Conservation (phyloP, 768 basidiomycete genomes). For the Leucocoprinus sp. region DNA sequence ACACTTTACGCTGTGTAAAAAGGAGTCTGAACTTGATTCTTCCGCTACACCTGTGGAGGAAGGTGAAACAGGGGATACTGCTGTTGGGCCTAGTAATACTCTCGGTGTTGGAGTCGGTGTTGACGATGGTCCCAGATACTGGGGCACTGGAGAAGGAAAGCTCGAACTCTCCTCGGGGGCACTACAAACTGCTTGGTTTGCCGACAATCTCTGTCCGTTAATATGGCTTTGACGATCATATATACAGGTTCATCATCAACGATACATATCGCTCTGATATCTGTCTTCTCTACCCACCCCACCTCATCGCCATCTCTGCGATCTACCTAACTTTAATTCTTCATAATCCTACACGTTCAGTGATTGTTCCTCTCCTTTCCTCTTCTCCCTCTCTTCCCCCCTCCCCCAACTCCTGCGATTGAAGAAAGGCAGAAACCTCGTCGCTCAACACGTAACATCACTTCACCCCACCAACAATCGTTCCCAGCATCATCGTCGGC, state of each 20-base stretch:
- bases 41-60: conserved; percentile 32
- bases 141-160: conserved; percentile 75
- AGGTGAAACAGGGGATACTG: conserved; percentile 24
- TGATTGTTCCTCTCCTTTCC: conserved; percentile 7
- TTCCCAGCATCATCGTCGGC: conserved; percentile 18
- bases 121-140: conserved; percentile 58
- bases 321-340: conserved; percentile 83
- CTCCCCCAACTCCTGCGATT: conserved; percentile 9
- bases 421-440: conserved; percentile 20
- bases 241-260: conserved; percentile 85
- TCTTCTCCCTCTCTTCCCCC: conserved; percentile 14
- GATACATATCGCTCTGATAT: conserved; percentile 92
- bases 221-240: neutral
- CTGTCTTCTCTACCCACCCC: conserved; percentile 91
- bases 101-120: conserved; percentile 35
- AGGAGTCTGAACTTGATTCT: conserved; percentile 27
- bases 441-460: conserved; percentile 44
- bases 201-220: neutral
- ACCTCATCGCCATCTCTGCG: conserved; percentile 87
- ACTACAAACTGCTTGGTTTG: conserved; percentile 87
- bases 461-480: conserved; percentile 34
- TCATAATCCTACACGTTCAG: conserved; percentile 44
- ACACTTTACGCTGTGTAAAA: conserved; percentile 71
- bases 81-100: neutral
- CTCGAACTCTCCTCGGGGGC: conserved; percentile 70